Base-by-base conservation (phyloP, 257 asterid genomes). In the Capsicum chinense region DNA sequence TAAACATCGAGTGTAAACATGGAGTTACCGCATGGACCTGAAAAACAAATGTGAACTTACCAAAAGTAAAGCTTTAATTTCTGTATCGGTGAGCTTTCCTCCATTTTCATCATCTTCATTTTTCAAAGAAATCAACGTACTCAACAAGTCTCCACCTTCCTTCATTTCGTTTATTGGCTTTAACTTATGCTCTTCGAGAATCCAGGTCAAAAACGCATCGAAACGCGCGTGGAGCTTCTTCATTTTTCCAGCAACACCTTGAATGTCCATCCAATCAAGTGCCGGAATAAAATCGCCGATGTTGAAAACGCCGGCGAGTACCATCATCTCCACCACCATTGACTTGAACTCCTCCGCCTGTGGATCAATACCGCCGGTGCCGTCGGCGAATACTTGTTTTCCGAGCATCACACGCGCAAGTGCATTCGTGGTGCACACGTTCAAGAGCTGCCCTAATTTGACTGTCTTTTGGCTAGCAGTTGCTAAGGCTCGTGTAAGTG, bases 41-140 rank as follows among this genome's bases (percentile, higher is more conserved):
- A 26, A 26, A 26, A 26, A 26, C 33, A 26, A 26, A 26, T 26
- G 33, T 26, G 33, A 26, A 26, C 33, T 1, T 26, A 94, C 99
- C 98, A 95, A 80, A 66, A 95, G 97, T 57, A 95, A 83, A 3
- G 99, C 99, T 88, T 95, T 95, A 42, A 95, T 95, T 70, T 95
- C 98, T 0, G 89, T 91, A 66, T 94, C 95, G 0, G 90, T 92
- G 7, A 95, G 93, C 56, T 42, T 88, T 56, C 90, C 95, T 47
- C 89, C 89, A 1, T 87, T 86, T 15, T 90, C 92, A 14, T 74
- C 95, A 10, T 42, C 90, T 3, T 92, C 93, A 33, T 91, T 93
- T 37, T 91, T 89, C 71, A 90, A 80, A 0, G 95, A 88, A 2
- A 95, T 86, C 88, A 94, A 83, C 85, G 90, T 90, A 42, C 88